Evolutionary conservation across 176 grass and related monocot genomes (phyloP), one percentile per base, ranked within the genome.

Genomic region (Oryza glumipatula): DNA sequence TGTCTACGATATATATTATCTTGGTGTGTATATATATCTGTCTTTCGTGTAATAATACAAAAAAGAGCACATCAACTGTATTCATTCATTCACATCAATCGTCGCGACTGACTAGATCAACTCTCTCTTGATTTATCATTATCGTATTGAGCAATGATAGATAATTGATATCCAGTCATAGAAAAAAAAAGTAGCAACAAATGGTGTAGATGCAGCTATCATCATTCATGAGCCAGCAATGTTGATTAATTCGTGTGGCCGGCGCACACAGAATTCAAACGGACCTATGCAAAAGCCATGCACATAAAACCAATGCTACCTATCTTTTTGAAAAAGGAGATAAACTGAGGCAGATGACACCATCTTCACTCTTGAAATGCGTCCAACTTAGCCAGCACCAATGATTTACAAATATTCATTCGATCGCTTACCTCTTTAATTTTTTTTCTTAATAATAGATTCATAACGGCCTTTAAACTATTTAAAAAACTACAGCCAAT

Each of bases 211-310:
- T 16, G 19, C 5, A 61, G 6, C 74, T 63, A 85, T 32, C 48
- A 44, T 85, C 36, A 15, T 85, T 78, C 16, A 11, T 70, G 16
- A 61, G 74, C 35, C n/a, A 45, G 6, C 52, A 56, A 56, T 56
- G 3, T 36, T 36, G 4, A 36, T 56, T 36, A 36, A 70, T 61
- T 22, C 67, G 70, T 85, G 26, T 85, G 83, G 66, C 74, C 24
- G 12, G 38, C 51, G 49, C 74, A 70, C 32, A 56, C 52, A 56
- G 52, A 56, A 19, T 19, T 17, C 52, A 56, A 56, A 49, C 47
- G 12, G 12, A 49, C 47, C 47, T 15, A 4, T 49, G 47, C 47
- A 49, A 49, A 48, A 49, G 47, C 47, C 47, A 49, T 13, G 13
- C 47, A 15, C 12, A 48, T 48, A 83, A 65, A 65, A 36, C 63